These are phyloP conservation scores for Cladosporium colombiae DNA, from an alignment of 2,329 filamentous ascomycete species.

Conservation along the genomic window DNA sequence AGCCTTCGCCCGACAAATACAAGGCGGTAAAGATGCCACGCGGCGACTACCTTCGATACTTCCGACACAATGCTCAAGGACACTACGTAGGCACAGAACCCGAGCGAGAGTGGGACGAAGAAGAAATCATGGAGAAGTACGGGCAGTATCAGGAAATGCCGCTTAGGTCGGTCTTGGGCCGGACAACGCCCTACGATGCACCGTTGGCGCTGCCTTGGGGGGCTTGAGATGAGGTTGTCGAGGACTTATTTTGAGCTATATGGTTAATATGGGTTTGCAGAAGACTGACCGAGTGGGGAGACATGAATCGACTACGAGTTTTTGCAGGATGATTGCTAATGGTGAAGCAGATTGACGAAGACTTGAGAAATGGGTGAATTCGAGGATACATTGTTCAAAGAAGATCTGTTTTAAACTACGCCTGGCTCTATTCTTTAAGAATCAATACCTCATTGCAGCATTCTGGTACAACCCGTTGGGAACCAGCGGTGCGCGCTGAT, in stretches of 20 bases:
- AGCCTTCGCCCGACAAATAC: constrained; percentile 25
- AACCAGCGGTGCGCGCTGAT: neutral
- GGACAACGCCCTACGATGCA: neutral
- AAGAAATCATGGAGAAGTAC: constrained; percentile 29
- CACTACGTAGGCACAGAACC: constrained; percentile 36
- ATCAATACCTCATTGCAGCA: neutral
- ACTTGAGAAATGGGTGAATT: neutral
- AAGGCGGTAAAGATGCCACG: constrained; percentile 37
- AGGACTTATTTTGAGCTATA: neutral
- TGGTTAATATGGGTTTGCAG: neutral
- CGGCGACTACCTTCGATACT: constrained; percentile 32
- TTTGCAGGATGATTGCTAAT: neutral
- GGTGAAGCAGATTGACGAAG: neutral
- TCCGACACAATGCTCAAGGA: constrained; percentile 29
- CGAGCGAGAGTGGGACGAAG: constrained; percentile 33
- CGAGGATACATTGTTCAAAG: neutral
- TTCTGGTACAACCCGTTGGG: constrained; percentile 1
- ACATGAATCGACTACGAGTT: neutral
- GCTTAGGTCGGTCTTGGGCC: constrained; percentile 7
- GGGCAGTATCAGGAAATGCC: constrained; percentile 30
- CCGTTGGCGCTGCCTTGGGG: constrained; percentile 2
- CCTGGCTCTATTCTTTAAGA: neutral
- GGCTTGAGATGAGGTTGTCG: neutral
- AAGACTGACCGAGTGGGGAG: neutral
- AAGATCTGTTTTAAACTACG: neutral